phyloP scores from a whole-genome alignment of 352 stramenopile species.

The Nothophytophthora sp. region DNA sequence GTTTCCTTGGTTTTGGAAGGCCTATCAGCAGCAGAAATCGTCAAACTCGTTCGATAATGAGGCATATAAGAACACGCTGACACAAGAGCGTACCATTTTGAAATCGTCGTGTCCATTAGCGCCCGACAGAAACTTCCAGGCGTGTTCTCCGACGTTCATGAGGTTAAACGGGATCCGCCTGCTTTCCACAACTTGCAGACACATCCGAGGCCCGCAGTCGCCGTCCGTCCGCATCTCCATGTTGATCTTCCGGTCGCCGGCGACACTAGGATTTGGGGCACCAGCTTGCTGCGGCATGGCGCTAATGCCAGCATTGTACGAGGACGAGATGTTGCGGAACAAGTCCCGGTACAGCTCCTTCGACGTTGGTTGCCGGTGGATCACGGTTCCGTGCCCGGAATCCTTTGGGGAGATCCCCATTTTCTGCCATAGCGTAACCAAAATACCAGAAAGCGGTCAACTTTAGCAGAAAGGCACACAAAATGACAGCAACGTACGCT shows the following conservation, averaged over 20 bases:
- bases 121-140: conserved; percentile 45
- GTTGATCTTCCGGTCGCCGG: conserved; percentile 38
- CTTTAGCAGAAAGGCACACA: background rate
- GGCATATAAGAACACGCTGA: background rate
- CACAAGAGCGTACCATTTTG: conserved; percentile 38
- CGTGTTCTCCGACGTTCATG: conserved; percentile 26
- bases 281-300: conserved; percentile 31
- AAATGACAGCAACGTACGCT: conserved; percentile 11
- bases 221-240: conserved; percentile 49
- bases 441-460: conserved; percentile 1
- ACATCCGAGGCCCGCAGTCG: conserved; percentile 34
- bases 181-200: conserved; percentile 51
- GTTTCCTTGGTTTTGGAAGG: conserved; percentile 41
- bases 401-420: conserved; percentile 10
- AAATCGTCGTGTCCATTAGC: conserved; percentile 27
- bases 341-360: conserved; percentile 41
- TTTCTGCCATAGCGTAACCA: conserved; percentile 14
- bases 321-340: conserved; percentile 37
- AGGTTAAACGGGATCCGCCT: conserved; percentile 36
- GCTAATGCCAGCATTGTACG: conserved; percentile 19
- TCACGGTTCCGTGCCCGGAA: background rate
- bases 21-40: conserved; percentile 18
- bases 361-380: conserved; percentile 2
- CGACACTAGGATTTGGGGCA: conserved; percentile 18
- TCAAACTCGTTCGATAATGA: too few relatives aligned